Percentiles rank a stretch among this genome's conserved stretches.
Conservation (phyloP, 1,139 yeast species). For the Saccharomyces hybrid region DNA sequence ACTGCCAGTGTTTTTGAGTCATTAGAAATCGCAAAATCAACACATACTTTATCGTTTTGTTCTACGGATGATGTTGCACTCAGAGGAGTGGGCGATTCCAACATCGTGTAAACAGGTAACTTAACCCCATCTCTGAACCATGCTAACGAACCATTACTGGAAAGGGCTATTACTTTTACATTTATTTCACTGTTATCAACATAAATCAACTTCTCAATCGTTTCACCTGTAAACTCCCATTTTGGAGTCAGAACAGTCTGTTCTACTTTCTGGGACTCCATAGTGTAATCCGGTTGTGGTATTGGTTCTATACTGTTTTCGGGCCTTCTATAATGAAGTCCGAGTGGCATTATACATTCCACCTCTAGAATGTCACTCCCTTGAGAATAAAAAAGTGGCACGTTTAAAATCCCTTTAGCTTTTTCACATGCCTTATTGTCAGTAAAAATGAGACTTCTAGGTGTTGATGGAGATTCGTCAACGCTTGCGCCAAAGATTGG, state of each 20-base stretch:
- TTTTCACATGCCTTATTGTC: slow-evolving; percentile 19
- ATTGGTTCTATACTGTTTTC: not conserved
- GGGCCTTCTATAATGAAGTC: slow-evolving; percentile 12
- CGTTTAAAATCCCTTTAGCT: slow-evolving; percentile 20
- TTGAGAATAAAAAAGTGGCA: slow-evolving; percentile 22
- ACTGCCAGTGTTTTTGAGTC: not conserved
- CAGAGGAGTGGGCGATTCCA: not conserved
- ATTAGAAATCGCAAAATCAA: slow-evolving; percentile 1
- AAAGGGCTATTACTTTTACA: slow-evolving; percentile 19
- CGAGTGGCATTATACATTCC: slow-evolving; percentile 26
- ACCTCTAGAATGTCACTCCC: slow-evolving; percentile 26
- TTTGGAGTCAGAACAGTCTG: slow-evolving; percentile 13
- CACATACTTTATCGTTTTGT: slow-evolving; percentile 1
- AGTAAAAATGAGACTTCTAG: slow-evolving; percentile 13
- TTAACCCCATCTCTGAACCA: slow-evolving; percentile 26
- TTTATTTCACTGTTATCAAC: slow-evolving; percentile 12
- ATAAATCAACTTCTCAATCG: slow-evolving; percentile 17
- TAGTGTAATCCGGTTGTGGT: slow-evolving; percentile 3
- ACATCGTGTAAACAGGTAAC: slow-evolving; percentile 14
- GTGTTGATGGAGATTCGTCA: slow-evolving; percentile 3
- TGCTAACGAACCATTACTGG: slow-evolving; percentile 25
- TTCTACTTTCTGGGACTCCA: slow-evolving; percentile 7
- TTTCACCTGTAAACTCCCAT: slow-evolving; percentile 26
- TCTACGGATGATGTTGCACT: not conserved
- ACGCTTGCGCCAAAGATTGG: slow-evolving; percentile 39